These are phyloP conservation scores for Lachancea waltii DNA, from an alignment of 805 yeast species.

Conservation along the genomic window DNA sequence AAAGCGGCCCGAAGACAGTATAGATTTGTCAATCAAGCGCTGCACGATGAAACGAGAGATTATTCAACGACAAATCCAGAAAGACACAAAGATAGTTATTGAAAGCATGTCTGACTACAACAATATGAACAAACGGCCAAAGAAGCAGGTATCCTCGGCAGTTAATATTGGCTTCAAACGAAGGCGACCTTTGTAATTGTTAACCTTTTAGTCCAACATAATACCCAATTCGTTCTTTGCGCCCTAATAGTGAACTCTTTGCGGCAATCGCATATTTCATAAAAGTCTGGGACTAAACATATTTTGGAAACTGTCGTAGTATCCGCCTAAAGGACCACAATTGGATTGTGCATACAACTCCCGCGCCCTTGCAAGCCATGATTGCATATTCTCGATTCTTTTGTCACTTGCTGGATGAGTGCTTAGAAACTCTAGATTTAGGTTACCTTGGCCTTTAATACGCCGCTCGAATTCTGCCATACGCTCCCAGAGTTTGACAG, in stretches of 20 bases:
- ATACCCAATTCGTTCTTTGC: no score
- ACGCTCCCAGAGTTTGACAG: constrained; percentile 74
- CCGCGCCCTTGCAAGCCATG: constrained; percentile 56
- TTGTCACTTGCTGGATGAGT: constrained; percentile 86
- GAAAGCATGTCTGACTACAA: not conserved
- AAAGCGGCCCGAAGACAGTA: constrained; percentile 9
- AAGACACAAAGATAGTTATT: not conserved
- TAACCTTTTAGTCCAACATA: constrained; percentile 9
- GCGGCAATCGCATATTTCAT: no score
- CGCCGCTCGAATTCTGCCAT: constrained; percentile 53
- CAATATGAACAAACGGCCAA: not conserved
- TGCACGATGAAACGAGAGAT: constrained; percentile 10
- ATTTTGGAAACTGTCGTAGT: constrained; percentile 19
- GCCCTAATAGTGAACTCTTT: no score
- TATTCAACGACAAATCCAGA: constrained; percentile 1
- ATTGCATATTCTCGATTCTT: constrained; percentile 59
- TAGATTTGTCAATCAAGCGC: constrained; percentile 14
- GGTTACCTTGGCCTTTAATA: constrained; percentile 16
- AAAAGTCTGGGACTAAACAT: no score
- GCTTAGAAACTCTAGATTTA: constrained; percentile 57
- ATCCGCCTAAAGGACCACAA: constrained; percentile 19
- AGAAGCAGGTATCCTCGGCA: not conserved
- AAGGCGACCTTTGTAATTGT: constrained; percentile 23
- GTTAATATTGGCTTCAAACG: constrained; percentile 25
- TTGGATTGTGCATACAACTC: constrained; percentile 27